A percentile compares a stretch with the other conserved stretches of the same genome.
These are phyloP conservation scores for Cyanidiococcus yangmingshanensis DNA, from an alignment of 23 red algal genomes.

Conservation along the genomic window DNA sequence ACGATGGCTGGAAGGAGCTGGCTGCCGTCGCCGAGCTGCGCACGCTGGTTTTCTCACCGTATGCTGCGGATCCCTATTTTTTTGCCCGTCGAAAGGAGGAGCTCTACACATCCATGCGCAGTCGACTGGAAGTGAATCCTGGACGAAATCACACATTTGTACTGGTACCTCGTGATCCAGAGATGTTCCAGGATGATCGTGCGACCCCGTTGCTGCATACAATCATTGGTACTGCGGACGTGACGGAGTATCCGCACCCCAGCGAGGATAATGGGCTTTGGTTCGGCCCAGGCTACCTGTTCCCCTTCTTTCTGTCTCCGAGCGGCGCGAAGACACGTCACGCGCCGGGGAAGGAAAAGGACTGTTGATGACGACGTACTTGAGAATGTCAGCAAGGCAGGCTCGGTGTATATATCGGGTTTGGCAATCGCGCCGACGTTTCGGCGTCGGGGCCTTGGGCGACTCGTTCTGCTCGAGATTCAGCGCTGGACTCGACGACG, in stretches of 20 bases:
- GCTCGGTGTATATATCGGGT: slow-evolving; percentile 12
- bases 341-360: not conserved
- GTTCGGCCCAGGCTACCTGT: not conserved
- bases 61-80: not conserved
- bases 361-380: not conserved
- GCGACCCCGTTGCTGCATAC: not conserved
- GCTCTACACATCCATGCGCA: not conserved
- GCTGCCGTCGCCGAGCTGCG: not conserved
- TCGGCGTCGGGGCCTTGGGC: slow-evolving; percentile 6
- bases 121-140: not conserved
- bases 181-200: not conserved
- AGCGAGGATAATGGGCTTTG: not conserved
- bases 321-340: not conserved
- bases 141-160: not conserved
- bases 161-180: not conserved
- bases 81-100: not conserved
- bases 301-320: not conserved
- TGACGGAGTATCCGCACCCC: not conserved
- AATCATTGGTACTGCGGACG: not conserved
- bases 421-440: not conserved
- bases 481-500: not conserved
- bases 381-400: not conserved
- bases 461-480: not conserved
- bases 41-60: not conserved
- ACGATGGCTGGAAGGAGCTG: not conserved